phyloP scores from a whole-genome alignment of 2,329 filamentous ascomycete species.

The Chalara sp. region DNA sequence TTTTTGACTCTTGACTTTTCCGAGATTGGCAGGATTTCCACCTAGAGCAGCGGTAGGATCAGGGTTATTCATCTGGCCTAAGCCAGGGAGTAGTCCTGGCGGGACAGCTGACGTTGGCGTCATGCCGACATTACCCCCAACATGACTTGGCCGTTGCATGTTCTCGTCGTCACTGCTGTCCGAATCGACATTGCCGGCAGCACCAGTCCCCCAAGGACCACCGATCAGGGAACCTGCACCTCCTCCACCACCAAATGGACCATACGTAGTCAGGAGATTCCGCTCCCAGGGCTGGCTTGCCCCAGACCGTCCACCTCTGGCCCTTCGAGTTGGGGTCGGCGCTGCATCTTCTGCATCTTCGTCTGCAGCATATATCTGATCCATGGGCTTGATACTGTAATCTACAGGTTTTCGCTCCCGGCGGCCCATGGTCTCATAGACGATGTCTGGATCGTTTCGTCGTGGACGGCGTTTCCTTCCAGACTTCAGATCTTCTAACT shows the following conservation, averaged over 20 bases:
- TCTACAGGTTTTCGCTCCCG: conserved; percentile 64
- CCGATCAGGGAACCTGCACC: conserved; percentile 45
- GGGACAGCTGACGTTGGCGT: conserved; percentile 48
- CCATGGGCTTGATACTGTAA: conserved; percentile 78
- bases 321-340: conserved; percentile 58
- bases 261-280: conserved; percentile 80
- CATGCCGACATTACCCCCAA: conserved; percentile 61
- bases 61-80: conserved; percentile 45
- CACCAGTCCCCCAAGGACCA: conserved; percentile 68
- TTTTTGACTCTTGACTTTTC: conserved; percentile 90
- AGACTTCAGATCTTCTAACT: conserved; percentile 53
- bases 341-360: conserved; percentile 62
- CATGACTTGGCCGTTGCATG: conserved; percentile 50
- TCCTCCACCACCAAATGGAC: conserved; percentile 84
- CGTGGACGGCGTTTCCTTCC: conserved; percentile 36
- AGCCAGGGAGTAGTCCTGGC: conserved; percentile 43
- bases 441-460: conserved; percentile 45
- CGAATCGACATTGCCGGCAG: conserved; percentile 76
- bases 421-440: conserved; percentile 51
- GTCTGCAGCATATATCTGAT: conserved; percentile 64
- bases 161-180: conserved; percentile 96
- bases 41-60: conserved; percentile 48
- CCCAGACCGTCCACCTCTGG: conserved; percentile 53
- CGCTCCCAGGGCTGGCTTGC: conserved; percentile 56
- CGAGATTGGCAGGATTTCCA: conserved; percentile 72